Evolutionary conservation across 2,329 filamentous ascomycete species (phyloP).

Genomic region (Cercospora berteroae): DNA sequence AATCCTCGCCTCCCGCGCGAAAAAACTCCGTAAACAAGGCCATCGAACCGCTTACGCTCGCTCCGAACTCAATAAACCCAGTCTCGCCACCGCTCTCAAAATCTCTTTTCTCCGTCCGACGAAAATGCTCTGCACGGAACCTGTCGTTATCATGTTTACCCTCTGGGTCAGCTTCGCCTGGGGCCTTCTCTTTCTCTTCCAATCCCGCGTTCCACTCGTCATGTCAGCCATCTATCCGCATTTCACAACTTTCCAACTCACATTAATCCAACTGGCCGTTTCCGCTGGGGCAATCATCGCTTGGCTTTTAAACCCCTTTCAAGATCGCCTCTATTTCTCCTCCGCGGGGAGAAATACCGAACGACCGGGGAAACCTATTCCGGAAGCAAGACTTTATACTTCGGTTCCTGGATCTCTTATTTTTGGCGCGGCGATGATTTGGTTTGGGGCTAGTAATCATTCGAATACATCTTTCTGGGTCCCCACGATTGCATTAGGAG

Average conservation of each 20-base stretch:
- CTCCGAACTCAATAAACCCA: constrained; percentile 27
- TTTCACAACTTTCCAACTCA: constrained; percentile 40
- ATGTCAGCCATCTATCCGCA: constrained; percentile 37
- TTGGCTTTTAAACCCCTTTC: constrained; percentile 36
- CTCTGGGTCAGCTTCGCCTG: constrained; percentile 45
- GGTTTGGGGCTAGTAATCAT: constrained; percentile 52
- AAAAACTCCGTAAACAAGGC: constrained; percentile 27
- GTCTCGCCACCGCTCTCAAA: constrained; percentile 25
- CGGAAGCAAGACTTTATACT: constrained; percentile 45
- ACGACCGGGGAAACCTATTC: constrained; percentile 33
- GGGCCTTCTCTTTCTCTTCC: constrained; percentile 47
- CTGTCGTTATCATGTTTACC: constrained; percentile 38
- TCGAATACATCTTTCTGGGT: constrained; percentile 41
- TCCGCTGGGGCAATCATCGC: constrained; percentile 45
- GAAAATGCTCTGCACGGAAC: constrained; percentile 31
- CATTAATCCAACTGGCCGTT: constrained; percentile 43
- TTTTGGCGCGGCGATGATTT: constrained; percentile 47
- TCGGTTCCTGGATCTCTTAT: constrained; percentile 45
- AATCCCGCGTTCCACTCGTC: constrained; percentile 44
- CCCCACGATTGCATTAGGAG: constrained; percentile 48
- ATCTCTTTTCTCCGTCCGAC: constrained; percentile 33
- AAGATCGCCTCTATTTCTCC: constrained; percentile 42
- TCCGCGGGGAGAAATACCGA: constrained; percentile 35
- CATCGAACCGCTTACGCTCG: constrained; percentile 25
- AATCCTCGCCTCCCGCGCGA: constrained; percentile 36